Base-by-base conservation (phyloP, 768 basidiomycete genomes). In the Phaeotremella skinneri region DNA sequence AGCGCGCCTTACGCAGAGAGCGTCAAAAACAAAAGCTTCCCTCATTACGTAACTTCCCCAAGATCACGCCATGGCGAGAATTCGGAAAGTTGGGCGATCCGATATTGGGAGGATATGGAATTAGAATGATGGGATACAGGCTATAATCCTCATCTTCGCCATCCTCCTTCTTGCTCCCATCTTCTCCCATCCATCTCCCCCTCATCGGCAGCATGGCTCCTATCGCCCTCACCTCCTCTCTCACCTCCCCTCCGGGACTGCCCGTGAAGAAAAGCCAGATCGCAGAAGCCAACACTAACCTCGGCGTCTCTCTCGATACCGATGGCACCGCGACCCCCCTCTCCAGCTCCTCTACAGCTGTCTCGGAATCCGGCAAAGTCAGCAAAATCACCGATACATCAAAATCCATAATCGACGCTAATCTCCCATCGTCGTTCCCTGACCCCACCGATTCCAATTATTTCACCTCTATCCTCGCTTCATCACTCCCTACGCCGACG, bases 281-380 rank as follows among this genome's bases (percentile, higher is more conserved):
- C 37, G 64, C 70, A 25, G 60, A 57, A 21, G 52, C 61, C 32
- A 65, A 65, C 55, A 55, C 54, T 27, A 55, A 71, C 56, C 47
- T 51, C 17, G 61, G 61, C 13, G 41, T 70, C 55, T 48, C 58
- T 53, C 45, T 73, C 21, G 71, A 73, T 39, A 47, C 55, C n/a
- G 69, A 64, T n/a, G 66, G 66, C 26, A 56, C 65, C 1, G 50
- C 62, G 16, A 74, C 72, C 4, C 72, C 72, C 39, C 61, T 73
- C 49, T 71, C 70, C 6, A 47, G 69, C 13, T 64, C 69, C 26
- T 63, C 63, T 6, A 73, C 70, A n/a, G 70, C 74, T 14, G 76
- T 77, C 27, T 67, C 66, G 13, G 67, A 72, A 25, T 58, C 55
- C 37, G 63, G 64, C 30, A 39, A 55, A 32, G 42, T 61, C 52